Percentiles rank a stretch among this genome's conserved stretches.
phyloP scores from a whole-genome alignment of 2,329 filamentous ascomycete species.

The Exophiala mesophila region DNA sequence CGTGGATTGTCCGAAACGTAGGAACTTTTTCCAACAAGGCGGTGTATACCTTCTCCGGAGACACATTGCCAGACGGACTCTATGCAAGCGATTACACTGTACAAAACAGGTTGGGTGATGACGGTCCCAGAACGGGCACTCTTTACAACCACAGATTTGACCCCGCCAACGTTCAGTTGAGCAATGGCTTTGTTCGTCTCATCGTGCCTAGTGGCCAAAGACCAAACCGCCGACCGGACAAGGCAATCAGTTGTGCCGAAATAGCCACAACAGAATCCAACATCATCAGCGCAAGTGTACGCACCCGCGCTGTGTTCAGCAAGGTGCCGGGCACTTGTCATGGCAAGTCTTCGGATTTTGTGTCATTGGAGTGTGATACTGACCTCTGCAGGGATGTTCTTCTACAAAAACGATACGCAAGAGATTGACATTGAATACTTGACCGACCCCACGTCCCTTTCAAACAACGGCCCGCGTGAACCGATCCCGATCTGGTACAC shows the following conservation, averaged over 20 bases:
- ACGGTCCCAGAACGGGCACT: not conserved
- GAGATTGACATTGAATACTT: conserved; percentile 26
- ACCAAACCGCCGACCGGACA: conserved; percentile 5
- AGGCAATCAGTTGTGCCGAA: conserved; percentile 20
- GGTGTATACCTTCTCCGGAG: conserved; percentile 17
- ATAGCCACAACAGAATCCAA: conserved; percentile 17
- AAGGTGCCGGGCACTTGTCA: conserved; percentile 24
- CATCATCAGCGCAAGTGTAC: conserved; percentile 25
- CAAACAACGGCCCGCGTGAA: conserved; percentile 14
- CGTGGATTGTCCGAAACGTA: conserved; percentile 18
- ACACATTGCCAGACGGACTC: conserved; percentile 20
- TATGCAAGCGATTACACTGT: conserved; percentile 17
- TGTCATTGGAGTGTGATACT: conserved; percentile 1
- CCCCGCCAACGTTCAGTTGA: conserved; percentile 19
- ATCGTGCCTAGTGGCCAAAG: conserved; percentile 20
- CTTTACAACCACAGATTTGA: conserved; percentile 20
- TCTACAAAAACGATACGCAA: conserved; percentile 23
- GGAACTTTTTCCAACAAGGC: conserved; percentile 20
- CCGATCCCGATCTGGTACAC: conserved; percentile 22
- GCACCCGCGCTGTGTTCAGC: conserved; percentile 24
- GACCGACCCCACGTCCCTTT: conserved; percentile 21
- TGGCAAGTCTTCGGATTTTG: conserved; percentile 10
- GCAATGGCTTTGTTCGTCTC: conserved; percentile 17
- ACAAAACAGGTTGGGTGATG: conserved; percentile 4
- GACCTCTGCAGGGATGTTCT: conserved; percentile 18